Evolutionary conservation across 257 asterid species (phyloP), one percentile per base, ranked within the genome.

Genomic region (Solanum clarkiae): DNA sequence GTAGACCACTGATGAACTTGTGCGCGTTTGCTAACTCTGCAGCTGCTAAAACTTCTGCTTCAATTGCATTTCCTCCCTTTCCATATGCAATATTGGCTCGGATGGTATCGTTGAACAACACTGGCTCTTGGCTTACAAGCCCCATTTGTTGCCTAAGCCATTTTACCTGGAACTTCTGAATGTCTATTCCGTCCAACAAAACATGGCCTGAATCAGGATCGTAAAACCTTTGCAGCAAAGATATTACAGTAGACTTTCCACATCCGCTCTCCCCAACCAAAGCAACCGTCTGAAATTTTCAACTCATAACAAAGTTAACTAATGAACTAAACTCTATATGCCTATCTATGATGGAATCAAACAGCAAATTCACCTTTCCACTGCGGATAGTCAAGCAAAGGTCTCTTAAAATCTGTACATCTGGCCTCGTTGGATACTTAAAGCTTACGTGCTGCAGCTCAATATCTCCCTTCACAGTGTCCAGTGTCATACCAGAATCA

Each of bases 91-190:
- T 94, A 89, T 95, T 95, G 82, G 97, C 94, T 0, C 98, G 97
- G 81, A 94, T 94, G 20, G 97, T 94, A 85, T 92, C 92, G 56
- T 95, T 94, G 83, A 95, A 95, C 71, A 95, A 80, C 45, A 92
- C 88, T 1, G 99, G 98, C 83, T 95, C 99, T 88, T 95, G 99
- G 89, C 99, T 93, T 68, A 95, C 99, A 1, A 95, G 95, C 49
- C 99, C 99, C 98, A 95, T 95, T 90, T 93, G 99, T 70, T 86
- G 95, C 84, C 98, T 93, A 14, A 95, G 89, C 99, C 99, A 95
- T 84, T 92, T 93, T 85, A 94, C 82, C 77, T 93, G 93, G 86
- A 96, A 89, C 87, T 92, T 93, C 10, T 87, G 88, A 53, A 96
- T 94, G 89, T 96, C 98, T 7, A 89, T 89, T 18, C 99, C 97